Conservation (phyloP, 2,329 filamentous ascomycete genomes). For the Epichloe amarillans region DNA sequence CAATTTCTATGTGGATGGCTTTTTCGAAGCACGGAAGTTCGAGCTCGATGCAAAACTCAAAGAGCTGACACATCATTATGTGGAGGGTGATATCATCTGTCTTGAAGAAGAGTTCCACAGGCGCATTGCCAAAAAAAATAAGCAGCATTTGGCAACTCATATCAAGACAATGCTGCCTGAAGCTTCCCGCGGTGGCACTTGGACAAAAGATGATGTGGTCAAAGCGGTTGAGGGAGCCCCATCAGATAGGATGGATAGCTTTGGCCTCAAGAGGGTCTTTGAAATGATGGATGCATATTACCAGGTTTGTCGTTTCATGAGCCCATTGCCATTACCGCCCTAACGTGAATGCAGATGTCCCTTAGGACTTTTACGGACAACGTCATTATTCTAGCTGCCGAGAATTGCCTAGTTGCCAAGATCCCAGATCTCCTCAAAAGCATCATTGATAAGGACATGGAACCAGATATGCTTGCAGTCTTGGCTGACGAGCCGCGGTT, state of each 20-base stretch:
- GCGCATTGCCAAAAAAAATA: background rate
- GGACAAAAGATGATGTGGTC: slow-evolving; percentile 1
- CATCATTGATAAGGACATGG: background rate
- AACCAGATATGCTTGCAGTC: background rate
- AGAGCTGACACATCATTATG: slow-evolving; percentile 26
- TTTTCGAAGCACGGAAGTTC: slow-evolving; percentile 1
- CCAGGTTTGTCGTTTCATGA: slow-evolving; percentile 16
- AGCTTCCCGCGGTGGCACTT: slow-evolving; percentile 4
- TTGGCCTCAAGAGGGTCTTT: slow-evolving; percentile 26
- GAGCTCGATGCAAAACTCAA: slow-evolving; percentile 19
- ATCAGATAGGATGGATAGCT: slow-evolving; percentile 6
- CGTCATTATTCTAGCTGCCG: slow-evolving; percentile 2
- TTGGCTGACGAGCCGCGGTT: background rate
- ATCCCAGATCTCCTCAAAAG: slow-evolving; percentile 1
- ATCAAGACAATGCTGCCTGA: background rate
- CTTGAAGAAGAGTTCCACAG: slow-evolving; percentile 7
- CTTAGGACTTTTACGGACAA: slow-evolving; percentile 4
- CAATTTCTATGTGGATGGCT: background rate
- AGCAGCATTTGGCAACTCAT: slow-evolving; percentile 1
- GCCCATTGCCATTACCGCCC: too few species aligned
- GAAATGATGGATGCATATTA: slow-evolving; percentile 33
- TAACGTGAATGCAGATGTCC: background rate
- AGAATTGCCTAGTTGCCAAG: slow-evolving; percentile 4
- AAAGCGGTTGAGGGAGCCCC: slow-evolving; percentile 9
- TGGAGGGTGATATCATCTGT: slow-evolving; percentile 19